Evolutionary conservation across 148 eudicot genomes (phyloP).

Genomic region (Simmondsia chinensis): DNA sequence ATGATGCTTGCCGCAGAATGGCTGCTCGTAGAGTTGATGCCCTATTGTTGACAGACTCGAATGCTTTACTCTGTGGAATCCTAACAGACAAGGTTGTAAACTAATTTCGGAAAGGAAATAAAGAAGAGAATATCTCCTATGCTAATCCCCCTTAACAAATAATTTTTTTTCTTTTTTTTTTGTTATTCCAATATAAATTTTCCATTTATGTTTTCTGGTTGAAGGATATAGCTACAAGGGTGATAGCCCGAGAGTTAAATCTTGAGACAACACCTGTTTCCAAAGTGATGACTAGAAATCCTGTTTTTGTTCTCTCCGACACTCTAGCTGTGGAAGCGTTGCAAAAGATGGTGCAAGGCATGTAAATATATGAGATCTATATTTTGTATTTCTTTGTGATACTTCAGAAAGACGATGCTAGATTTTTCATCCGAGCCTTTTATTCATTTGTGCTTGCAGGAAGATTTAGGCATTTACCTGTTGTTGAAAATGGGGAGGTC

Average conservation of each 20-base stretch:
- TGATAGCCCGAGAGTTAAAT: conserved; percentile 76
- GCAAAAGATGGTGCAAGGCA: conserved; percentile 97
- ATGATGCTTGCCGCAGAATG: conserved; percentile 93
- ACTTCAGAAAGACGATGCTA: background rate
- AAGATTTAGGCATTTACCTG: conserved; percentile 95
- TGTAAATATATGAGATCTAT: conserved; percentile 1
- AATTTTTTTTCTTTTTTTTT: background rate
- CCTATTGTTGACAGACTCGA: conserved; percentile 80
- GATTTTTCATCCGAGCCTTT: background rate
- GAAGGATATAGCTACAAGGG: conserved; percentile 88
- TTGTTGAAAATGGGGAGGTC: conserved; percentile 91
- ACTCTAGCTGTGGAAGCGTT: conserved; percentile 93
- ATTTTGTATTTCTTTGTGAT: background rate
- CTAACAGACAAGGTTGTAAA: conserved; percentile 79
- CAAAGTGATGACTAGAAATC: conserved; percentile 92
- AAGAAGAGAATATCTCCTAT: background rate
- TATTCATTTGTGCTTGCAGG: conserved; percentile 28
- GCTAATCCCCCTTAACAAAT: background rate
- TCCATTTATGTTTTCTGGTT: conserved; percentile 14
- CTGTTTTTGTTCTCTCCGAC: conserved; percentile 85
- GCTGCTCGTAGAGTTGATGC: conserved; percentile 92
- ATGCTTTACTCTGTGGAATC: conserved; percentile 92
- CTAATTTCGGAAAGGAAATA: conserved; percentile 1
- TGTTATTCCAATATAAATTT: background rate
- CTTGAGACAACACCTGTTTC: conserved; percentile 89